Evolutionary conservation across 768 basidiomycete species (phyloP).

Genomic region (Austroboletus festivus): DNA sequence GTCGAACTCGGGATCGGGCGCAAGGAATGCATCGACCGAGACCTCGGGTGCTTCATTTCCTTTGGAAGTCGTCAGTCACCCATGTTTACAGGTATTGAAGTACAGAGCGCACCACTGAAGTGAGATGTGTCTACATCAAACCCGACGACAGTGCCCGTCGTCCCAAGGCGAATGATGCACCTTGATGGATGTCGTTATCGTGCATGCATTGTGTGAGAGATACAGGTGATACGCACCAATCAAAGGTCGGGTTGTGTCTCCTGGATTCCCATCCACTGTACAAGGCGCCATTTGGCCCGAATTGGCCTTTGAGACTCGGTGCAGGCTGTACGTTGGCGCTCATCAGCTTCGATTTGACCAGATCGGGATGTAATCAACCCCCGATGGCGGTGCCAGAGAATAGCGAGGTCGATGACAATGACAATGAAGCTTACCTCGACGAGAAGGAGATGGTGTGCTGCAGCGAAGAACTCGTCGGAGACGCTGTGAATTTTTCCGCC

Average conservation of each 20-base stretch:
- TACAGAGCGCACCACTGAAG: slow-evolving; percentile 68
- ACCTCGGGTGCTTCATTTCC: slow-evolving; percentile 86
- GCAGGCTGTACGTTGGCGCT: slow-evolving; percentile 56
- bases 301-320: slow-evolving; percentile 89
- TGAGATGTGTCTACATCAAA: slow-evolving; percentile 96
- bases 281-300: slow-evolving; percentile 91
- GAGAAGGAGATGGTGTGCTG: slow-evolving; percentile 76
- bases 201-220: too few relatives aligned
- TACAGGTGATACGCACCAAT: slow-evolving; percentile 89
- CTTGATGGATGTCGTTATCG: slow-evolving; percentile 39
- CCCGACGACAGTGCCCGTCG: slow-evolving; percentile 66
- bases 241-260: slow-evolving; percentile 82
- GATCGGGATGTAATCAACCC: background rate
- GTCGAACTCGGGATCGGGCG: slow-evolving; percentile 42
- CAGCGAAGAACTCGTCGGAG: slow-evolving; percentile 97
- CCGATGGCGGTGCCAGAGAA: background rate
- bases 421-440: slow-evolving; percentile 55
- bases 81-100: too few relatives aligned
- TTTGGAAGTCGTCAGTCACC: too few relatives aligned
- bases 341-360: background rate
- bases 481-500: slow-evolving; percentile 72
- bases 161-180: slow-evolving; percentile 89
- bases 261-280: slow-evolving; percentile 94
- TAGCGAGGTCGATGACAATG: background rate
- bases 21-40: slow-evolving; percentile 63